These are phyloP conservation scores for Goffeauzyma gilvescens DNA, from an alignment of 768 basidiomycete genomes.

Conservation along the genomic window DNA sequence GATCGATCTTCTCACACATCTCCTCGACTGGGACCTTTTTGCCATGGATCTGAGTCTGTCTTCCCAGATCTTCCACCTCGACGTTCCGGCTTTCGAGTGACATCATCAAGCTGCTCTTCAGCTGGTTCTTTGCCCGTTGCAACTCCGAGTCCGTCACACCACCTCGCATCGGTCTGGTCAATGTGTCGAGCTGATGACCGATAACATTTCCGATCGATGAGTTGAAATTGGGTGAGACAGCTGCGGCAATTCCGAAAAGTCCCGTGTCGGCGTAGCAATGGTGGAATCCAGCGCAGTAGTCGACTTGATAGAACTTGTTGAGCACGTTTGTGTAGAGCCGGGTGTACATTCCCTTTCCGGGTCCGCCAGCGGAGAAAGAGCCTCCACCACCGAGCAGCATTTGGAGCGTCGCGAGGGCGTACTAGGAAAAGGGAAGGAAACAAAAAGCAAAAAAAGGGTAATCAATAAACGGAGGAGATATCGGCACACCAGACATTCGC, in stretches of 20 bases:
- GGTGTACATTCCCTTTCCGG: slow-evolving; percentile 98
- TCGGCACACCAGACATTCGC: too few relatives aligned
- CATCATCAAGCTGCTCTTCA: slow-evolving; percentile 85
- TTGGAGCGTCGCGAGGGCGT: slow-evolving; percentile 81
- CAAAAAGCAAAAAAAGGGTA: not conserved
- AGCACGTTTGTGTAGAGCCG: slow-evolving; percentile 88
- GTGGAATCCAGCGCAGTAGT: slow-evolving; percentile 91
- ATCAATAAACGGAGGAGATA: not conserved
- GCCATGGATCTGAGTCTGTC: slow-evolving; percentile 75
- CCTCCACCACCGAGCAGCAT: slow-evolving; percentile 88
- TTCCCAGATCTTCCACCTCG: slow-evolving; percentile 48
- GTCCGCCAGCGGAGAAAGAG: slow-evolving; percentile 90
- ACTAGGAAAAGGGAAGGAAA: slow-evolving; percentile 27
- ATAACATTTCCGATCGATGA: slow-evolving; percentile 59
- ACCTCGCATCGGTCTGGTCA: slow-evolving; percentile 40
- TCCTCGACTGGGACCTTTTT: slow-evolving; percentile 71
- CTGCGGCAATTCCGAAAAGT: slow-evolving; percentile 75
- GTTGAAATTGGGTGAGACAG: slow-evolving; percentile 49
- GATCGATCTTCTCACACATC: slow-evolving; percentile 73
- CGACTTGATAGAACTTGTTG: slow-evolving; percentile 79
- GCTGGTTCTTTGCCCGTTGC: slow-evolving; percentile 77
- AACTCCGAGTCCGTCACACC: slow-evolving; percentile 43
- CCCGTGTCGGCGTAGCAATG: slow-evolving; percentile 87
- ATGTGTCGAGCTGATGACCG: slow-evolving; percentile 64
- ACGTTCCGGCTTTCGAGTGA: slow-evolving; percentile 56